Conservation (phyloP, 1,284 basidiomycete species). For the Vanrija humicola region DNA sequence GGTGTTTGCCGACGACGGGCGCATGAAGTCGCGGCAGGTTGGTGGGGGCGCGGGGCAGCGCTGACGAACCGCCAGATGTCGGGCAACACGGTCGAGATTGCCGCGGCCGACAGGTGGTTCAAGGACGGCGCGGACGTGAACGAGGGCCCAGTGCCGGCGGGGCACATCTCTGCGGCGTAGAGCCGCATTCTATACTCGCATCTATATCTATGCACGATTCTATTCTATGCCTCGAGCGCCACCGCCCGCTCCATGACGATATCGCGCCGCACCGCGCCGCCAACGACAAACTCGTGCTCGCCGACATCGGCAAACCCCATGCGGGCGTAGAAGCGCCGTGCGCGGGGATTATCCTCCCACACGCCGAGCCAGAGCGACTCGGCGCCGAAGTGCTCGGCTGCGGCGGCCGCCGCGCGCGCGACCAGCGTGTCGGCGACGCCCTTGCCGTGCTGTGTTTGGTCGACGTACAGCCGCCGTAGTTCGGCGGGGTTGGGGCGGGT, state of each 20-base stretch:
- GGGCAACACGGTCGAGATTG: slow-evolving; percentile 58
- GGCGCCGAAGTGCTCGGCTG: slow-evolving; percentile 19
- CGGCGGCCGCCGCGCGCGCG: slow-evolving; percentile 9
- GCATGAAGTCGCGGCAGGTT: slow-evolving; percentile 53
- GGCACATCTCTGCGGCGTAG: background rate
- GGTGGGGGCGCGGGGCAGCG: background rate
- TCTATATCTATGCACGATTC: background rate
- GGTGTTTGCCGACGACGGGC: slow-evolving; percentile 56
- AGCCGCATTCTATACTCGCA: background rate
- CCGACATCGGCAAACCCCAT: slow-evolving; percentile 23
- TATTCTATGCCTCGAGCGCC: background rate
- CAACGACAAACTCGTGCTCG: slow-evolving; percentile 13
- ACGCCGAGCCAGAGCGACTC: slow-evolving; percentile 34
- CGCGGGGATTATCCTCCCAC: slow-evolving; percentile 31
- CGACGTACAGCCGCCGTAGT: slow-evolving; percentile 26
- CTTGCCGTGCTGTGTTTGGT: slow-evolving; percentile 20
- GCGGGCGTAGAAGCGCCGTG: slow-evolving; percentile 27
- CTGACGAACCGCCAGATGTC: slow-evolving; percentile 50
- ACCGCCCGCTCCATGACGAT: slow-evolving; percentile 12
- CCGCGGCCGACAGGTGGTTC: slow-evolving; percentile 58
- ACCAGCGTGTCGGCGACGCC: slow-evolving; percentile 25
- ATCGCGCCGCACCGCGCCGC: slow-evolving; percentile 8
- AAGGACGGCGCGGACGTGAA: slow-evolving; percentile 49
- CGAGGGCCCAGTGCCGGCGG: slow-evolving; percentile 1
- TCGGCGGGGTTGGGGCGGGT: slow-evolving; percentile 15